Base-by-base conservation (phyloP, 169 alveolate genomes). In the Plasmodium inui region DNA sequence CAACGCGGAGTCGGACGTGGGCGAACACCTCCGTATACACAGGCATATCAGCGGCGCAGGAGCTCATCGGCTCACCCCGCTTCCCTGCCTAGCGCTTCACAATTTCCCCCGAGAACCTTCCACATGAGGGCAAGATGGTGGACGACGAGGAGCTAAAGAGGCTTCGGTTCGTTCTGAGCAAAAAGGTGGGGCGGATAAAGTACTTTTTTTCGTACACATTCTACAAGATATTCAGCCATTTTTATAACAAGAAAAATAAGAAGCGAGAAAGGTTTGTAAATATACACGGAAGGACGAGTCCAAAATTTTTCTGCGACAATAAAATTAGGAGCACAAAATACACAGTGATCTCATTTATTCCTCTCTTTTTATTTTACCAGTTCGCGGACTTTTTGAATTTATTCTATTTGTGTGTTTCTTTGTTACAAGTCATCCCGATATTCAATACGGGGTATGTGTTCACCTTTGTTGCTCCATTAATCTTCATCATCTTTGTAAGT, bases 401-500 rank as follows among this genome's bases (percentile, higher is more conserved):
- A 76, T 99, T 98, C 96, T 98, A 98, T 96, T 96, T 99, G 82
- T 82, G 98, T 39, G 98, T 99, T 80, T 98, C 99, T 9, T 93
- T 98, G 14, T 93, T 99, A 32, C 99, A 99, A 92, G 95, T 98
- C 53, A 81, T 98, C 70, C 99, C 99, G 1, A 96, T 95, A 5
- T 96, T 99, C 39, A 96, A 97, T 79, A 99, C 98, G 32, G 99
- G 99, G 46, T 98, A 99, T 82, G 96, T 99, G 67, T 98, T 98
- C 82, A 98, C 99, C 14, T 99, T 98, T 96, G 91, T 99, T 19
- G 99, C 99, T 17, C 99, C 99, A 26, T 95, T 99, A 50, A 98
- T 97, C 8, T 94, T 98, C 34, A 99, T 99, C 78, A 92, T 99
- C 22, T 91, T 96, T 53, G 96, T 98, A 8, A 96, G 99, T 46